Conservation (phyloP, 2,329 filamentous ascomycete genomes). For the Paecilomyces fulvus region DNA sequence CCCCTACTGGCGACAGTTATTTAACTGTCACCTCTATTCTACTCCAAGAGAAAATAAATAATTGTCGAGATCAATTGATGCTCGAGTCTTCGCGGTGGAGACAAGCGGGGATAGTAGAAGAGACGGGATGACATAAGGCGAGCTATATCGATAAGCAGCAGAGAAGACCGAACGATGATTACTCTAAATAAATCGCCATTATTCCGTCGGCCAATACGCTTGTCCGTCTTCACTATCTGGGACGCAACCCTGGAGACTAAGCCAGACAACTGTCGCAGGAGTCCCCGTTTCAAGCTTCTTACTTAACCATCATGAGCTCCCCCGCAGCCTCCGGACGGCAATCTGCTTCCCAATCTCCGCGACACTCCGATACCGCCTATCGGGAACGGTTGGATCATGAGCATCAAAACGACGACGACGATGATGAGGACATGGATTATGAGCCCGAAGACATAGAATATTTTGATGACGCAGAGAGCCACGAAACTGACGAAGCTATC, state of each 20-base stretch:
- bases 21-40: no score
- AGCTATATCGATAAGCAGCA: constrained; percentile 12
- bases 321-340: constrained; percentile 19
- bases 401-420: constrained; percentile 23
- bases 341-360: constrained; percentile 9
- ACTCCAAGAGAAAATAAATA: no score
- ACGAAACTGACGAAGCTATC: constrained; percentile 28
- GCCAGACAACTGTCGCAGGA: not conserved
- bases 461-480: constrained; percentile 26
- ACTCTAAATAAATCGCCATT: constrained; percentile 1
- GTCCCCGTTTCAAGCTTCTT: constrained; percentile 1
- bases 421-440: constrained; percentile 46
- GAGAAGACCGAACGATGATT: not conserved
- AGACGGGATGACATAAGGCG: not conserved
- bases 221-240: not conserved
- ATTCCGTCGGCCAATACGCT: not conserved
- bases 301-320: constrained; percentile 20
- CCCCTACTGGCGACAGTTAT: no score
- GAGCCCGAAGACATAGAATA: constrained; percentile 32
- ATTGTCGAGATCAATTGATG: no score
- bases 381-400: constrained; percentile 29
- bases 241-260: constrained; percentile 1
- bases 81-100: no score
- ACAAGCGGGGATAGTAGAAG: no score
- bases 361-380: constrained; percentile 20